Conservation (phyloP, 2,329 filamentous ascomycete species). For the Fusarium chlamydosporum region DNA sequence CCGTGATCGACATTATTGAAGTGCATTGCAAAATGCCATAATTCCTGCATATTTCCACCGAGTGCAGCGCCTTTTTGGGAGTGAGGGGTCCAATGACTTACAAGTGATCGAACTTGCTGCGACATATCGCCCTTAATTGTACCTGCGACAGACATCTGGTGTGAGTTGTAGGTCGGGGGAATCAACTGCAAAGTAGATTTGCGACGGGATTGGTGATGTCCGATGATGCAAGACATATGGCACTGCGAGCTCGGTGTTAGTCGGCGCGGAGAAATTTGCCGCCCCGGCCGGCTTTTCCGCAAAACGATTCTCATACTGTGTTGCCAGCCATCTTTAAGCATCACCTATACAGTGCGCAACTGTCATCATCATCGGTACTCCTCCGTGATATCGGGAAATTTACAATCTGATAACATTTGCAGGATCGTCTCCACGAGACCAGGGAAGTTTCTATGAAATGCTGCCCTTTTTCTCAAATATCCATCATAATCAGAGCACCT, state of each 20-base stretch:
- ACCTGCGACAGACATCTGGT: constrained; percentile 58
- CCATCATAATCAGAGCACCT: too few relatives aligned
- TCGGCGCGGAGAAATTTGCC: constrained; percentile 56
- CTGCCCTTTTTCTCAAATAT: too few relatives aligned
- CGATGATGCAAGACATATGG: constrained; percentile 52
- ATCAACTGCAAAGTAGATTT: constrained; percentile 36
- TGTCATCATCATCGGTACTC: neutral
- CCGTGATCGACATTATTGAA: constrained; percentile 2
- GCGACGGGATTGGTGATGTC: constrained; percentile 40
- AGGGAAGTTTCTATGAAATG: too few relatives aligned
- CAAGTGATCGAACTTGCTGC: constrained; percentile 70
- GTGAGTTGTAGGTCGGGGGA: constrained; percentile 47
- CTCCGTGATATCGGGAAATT: constrained; percentile 31
- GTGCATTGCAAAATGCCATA: constrained; percentile 10
- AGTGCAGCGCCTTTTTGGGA: neutral
- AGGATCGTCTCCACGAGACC: neutral
- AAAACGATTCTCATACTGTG: constrained; percentile 15
- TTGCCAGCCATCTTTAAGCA: rapidly evolving
- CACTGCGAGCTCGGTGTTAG: constrained; percentile 53
- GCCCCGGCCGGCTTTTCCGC: constrained; percentile 45
- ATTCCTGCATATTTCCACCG: constrained; percentile 34
- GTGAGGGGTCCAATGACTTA: constrained; percentile 54
- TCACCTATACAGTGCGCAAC: constrained; percentile 1
- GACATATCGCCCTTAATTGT: constrained; percentile 67
- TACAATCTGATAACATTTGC: neutral